Evolutionary conservation across 177 flowering plant genomes (phyloP).

Genomic region (Telopea speciosissima): DNA sequence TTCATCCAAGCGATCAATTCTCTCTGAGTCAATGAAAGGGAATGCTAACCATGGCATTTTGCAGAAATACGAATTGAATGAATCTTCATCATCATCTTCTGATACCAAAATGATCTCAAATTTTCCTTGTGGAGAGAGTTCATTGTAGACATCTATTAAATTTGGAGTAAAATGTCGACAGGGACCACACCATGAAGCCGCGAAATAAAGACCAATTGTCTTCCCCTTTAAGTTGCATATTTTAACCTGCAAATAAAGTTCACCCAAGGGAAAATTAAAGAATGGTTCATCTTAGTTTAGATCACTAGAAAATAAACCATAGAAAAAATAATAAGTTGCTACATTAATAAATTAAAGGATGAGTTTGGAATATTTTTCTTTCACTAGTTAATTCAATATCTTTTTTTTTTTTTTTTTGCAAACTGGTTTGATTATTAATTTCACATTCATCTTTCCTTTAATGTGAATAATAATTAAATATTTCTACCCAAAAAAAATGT

Average conservation of each 20-base stretch:
- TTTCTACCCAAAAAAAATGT: no score
- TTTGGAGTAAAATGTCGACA: background rate
- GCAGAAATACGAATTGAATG: background rate
- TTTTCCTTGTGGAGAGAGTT: background rate
- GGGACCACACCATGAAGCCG: background rate
- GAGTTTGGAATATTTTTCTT: no score
- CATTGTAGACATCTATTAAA: background rate
- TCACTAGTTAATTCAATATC: no score
- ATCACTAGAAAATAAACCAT: no score
- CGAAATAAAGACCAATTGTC: background rate
- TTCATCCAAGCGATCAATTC: background rate
- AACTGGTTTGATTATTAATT: no score
- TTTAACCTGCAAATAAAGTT: background rate
- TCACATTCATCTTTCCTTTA: no score
- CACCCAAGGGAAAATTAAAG: background rate
- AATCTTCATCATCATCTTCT: background rate
- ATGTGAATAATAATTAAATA: no score
- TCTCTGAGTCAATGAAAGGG: background rate
- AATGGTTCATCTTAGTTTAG: no score
- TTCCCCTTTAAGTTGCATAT: background rate
- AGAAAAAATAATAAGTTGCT: no score
- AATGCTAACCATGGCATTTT: background rate
- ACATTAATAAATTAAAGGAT: no score
- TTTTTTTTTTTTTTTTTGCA: no score
- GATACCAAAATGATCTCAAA: background rate